Evolutionary conservation across 805 yeast species (phyloP).

Genomic region (Tetrapisispora arboricola): DNA sequence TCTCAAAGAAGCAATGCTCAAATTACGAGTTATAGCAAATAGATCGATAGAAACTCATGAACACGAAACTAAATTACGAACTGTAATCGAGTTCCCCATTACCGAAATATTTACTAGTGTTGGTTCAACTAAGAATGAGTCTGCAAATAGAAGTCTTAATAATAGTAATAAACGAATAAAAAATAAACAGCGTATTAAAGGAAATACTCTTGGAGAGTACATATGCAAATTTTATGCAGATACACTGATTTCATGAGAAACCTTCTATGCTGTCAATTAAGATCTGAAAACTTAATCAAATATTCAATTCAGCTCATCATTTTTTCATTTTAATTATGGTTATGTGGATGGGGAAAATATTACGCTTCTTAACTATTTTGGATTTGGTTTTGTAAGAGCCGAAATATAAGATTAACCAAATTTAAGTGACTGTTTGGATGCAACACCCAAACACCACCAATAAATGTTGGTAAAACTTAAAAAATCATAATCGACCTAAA

Average conservation of each 20-base stretch:
- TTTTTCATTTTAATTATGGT: no score
- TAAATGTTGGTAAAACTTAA: no score
- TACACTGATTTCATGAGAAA: neutral
- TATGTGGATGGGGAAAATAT: no score
- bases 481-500: no score
- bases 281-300: no score
- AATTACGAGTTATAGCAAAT: conserved; percentile 15
- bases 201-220: conserved; percentile 18
- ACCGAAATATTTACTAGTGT: conserved; percentile 5
- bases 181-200: conserved; percentile 6
- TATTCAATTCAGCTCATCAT: no score
- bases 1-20: conserved; percentile 16
- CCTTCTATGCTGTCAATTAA: no score
- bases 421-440: no score
- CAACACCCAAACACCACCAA: no score
- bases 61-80: conserved; percentile 3
- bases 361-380: no score
- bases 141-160: neutral
- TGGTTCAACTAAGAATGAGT: neutral
- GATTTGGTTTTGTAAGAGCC: no score
- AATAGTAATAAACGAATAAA: conserved; percentile 9
- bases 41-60: neutral
- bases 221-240: conserved; percentile 21
- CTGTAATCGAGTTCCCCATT: conserved; percentile 9
- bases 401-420: no score